Evolutionary conservation across 495 filamentous ascomycete genomes (phyloP).

Genomic region (Parathielavia appendiculata): DNA sequence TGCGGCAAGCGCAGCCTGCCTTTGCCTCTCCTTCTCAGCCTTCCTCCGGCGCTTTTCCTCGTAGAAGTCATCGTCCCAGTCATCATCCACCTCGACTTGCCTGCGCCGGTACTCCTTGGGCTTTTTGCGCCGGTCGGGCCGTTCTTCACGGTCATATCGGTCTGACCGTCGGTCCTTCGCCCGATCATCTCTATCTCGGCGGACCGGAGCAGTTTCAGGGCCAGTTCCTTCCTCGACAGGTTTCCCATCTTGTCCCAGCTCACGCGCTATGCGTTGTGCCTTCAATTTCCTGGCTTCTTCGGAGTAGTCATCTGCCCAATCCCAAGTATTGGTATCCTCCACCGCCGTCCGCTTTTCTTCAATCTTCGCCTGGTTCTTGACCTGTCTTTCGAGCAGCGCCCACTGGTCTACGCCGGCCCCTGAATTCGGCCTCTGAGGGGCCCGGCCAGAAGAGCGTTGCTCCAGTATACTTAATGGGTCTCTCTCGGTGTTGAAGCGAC

Average conservation of each 20-base stretch:
- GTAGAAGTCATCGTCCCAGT: slow-evolving; percentile 31
- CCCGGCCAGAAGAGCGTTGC: neutral
- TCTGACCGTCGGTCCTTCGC: neutral
- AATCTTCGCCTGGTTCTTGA: neutral
- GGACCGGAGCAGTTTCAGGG: no score
- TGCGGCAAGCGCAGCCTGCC: slow-evolving; percentile 19
- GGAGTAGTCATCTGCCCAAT: slow-evolving; percentile 13
- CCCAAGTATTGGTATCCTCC: neutral
- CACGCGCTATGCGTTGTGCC: neutral
- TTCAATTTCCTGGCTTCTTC: neutral
- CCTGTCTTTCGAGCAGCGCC: neutral
- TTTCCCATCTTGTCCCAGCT: neutral
- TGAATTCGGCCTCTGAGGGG: neutral
- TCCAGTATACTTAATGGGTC: neutral
- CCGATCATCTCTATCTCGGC: neutral
- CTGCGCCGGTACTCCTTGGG: neutral
- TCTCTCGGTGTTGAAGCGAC: neutral
- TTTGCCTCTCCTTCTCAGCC: slow-evolving; percentile 32
- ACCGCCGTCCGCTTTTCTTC: neutral
- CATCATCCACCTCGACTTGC: slow-evolving; percentile 28
- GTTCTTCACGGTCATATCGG: neutral
- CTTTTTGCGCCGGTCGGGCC: slow-evolving; percentile 11
- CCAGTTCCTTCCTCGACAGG: neutral
- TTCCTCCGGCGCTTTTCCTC: slow-evolving; percentile 36
- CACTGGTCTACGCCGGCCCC: neutral